phyloP scores from a whole-genome alignment of 1,284 basidiomycete genomes.

The Leccinum pachyderme region DNA sequence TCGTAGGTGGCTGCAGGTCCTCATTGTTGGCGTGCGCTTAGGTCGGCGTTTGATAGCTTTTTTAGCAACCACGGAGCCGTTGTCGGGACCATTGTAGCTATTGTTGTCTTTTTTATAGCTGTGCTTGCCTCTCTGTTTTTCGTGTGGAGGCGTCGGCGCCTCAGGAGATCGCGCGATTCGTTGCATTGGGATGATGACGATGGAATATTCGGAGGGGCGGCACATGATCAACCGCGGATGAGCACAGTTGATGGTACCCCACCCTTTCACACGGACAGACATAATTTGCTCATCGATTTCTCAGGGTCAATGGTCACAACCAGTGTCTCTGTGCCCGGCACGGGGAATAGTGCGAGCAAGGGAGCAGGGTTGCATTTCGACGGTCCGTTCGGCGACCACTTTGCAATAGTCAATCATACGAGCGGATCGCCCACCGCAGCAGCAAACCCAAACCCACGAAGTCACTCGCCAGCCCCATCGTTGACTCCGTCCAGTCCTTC shows the following conservation, averaged over 20 bases:
- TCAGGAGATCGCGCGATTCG: conserved; percentile 34
- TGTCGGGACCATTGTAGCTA: conserved; percentile 54
- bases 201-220: conserved; percentile 22
- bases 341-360: background rate
- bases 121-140: conserved; percentile 37
- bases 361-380: background rate
- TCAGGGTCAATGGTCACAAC: background rate
- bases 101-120: conserved; percentile 44
- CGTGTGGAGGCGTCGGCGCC: conserved; percentile 42
- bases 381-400: conserved; percentile 1
- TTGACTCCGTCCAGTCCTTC: conserved; percentile 17
- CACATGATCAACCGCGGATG: conserved; percentile 12
- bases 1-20: conserved; percentile 18
- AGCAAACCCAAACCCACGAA: conserved; percentile 7
- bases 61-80: conserved; percentile 53
- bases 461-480: conserved; percentile 5
- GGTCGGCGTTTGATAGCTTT: conserved; percentile 41
- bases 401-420: background rate
- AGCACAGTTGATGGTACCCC: conserved; percentile 3
- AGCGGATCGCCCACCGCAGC: conserved; percentile 22
- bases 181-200: conserved; percentile 37
- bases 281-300: background rate
- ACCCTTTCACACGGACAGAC: conserved; percentile 2
- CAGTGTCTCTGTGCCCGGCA: background rate
- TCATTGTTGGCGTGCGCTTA: background rate